Evolutionary conservation across 2,329 filamentous ascomycete species (phyloP), one percentile per base, ranked within the genome.

Genomic region (Cercospora nicotianae): DNA sequence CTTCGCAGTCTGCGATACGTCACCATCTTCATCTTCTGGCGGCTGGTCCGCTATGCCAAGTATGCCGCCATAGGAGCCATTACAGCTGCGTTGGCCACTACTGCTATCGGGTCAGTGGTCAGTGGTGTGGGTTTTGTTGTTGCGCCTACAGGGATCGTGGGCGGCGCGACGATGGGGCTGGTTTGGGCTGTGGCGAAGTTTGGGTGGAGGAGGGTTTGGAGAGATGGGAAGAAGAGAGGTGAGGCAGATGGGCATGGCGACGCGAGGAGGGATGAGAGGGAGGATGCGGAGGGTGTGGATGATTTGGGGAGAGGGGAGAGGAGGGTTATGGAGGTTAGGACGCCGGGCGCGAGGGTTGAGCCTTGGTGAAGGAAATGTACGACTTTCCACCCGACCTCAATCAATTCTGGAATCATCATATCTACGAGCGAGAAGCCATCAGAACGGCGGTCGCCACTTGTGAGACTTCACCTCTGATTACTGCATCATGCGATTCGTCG

Each of bases 11-110:
- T 77, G 1, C 79, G 80, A 61, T 82, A 81, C 58, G 68, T 78
- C 31, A 55, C 77, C 39, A 77, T 80, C 63, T 82, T 82, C 73
- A 59, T 79, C 10, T 82, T 82, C 73, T 82, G 80, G 80, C 76
- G 79, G 20, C 68, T 81, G 0, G 75, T 81, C 0, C 76, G 80
- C 2, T 82, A 81, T 61, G 80, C 80, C 23, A 82, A 82, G 66
- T 82, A 82, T 60, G 80, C 80, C 3, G 79, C 79, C 2, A 78
- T 81, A 33, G 81, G 80, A 3, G 61, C 61, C 10, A 26, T 63
- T 12, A 63, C 61, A 3, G 78, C 79, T 1, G 65, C 80, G 6
- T 76, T 79, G 0, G 80, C 80, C 0, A 53, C 61, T 1, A 80
- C 80, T 0, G 69, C 81, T n/a, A 77, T 77, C 1, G 79, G 67